phyloP scores from a whole-genome alignment of 78 protist genomes.

The Thecamonas trahens region DNA sequence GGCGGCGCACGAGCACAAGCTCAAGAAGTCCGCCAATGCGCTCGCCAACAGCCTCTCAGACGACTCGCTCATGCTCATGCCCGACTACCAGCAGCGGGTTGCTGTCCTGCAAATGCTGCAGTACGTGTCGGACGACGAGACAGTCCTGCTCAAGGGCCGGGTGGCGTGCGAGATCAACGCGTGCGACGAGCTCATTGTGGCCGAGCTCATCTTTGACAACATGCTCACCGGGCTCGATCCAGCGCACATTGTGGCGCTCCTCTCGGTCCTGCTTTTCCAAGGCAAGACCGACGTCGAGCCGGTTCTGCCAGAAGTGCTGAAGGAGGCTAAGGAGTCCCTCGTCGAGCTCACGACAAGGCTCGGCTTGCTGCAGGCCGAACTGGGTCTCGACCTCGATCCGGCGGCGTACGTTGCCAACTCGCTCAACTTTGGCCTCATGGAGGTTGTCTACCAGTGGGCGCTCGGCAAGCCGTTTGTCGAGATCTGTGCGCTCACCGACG shows the following conservation, averaged over 20 bases:
- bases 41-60: constrained; percentile 28
- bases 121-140: constrained; percentile 45
- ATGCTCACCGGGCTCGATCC: constrained; percentile 55
- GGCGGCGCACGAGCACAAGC: constrained; percentile 4
- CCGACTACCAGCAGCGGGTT: constrained; percentile 72
- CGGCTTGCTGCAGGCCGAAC: not conserved
- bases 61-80: constrained; percentile 61
- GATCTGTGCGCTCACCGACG: constrained; percentile 65
- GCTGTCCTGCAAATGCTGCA: constrained; percentile 42
- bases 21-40: constrained; percentile 10
- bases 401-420: constrained; percentile 5
- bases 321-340: not conserved
- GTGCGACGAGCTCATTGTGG: constrained; percentile 64
- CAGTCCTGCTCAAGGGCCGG: constrained; percentile 73
- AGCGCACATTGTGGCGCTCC: constrained; percentile 61
- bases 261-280: constrained; percentile 59
- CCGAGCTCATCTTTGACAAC: constrained; percentile 82
- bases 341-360: not conserved
- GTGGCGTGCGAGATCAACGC: constrained; percentile 76
- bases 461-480: constrained; percentile 63
- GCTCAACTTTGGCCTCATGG: constrained; percentile 28
- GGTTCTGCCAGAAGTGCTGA: not conserved
- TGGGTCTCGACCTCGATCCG: not conserved
- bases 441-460: constrained; percentile 90
- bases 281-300: constrained; percentile 39